Conservation (phyloP, 257 asterid species). For the Capsicum baccatum region DNA sequence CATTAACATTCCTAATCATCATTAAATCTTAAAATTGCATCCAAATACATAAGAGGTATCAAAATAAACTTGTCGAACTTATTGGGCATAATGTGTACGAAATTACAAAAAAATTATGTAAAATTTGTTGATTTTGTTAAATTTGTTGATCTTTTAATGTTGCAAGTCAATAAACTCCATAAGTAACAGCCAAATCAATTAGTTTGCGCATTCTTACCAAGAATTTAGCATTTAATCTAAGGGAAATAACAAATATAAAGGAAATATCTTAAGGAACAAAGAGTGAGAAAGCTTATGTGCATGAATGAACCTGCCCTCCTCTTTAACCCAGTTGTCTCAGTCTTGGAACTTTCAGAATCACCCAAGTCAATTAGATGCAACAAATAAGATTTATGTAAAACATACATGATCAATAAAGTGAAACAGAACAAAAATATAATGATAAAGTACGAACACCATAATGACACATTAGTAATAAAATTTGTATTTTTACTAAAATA, state of each 20-base stretch:
- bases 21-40: no score
- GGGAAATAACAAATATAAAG: neutral
- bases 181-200: neutral
- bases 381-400: constrained; percentile 54
- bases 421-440: neutral
- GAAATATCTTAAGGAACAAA: constrained; percentile 72
- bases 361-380: constrained; percentile 85
- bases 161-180: neutral
- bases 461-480: neutral
- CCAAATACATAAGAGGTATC: no score
- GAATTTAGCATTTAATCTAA: neutral
- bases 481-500: neutral
- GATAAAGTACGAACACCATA: neutral
- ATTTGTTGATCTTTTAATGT: neutral
- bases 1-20: no score
- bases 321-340: no score
- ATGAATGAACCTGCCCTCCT: constrained; percentile 54
- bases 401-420: constrained; percentile 24
- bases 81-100: no score
- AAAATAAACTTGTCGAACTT: no score
- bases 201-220: neutral
- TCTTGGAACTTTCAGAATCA: no score
- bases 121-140: no score
- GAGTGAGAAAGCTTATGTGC: constrained; percentile 70
- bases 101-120: no score